Percentiles rank a stretch among this genome's conserved stretches.
phyloP scores from a whole-genome alignment of 2,329 filamentous ascomycete species.

The Piedraia hortae region DNA sequence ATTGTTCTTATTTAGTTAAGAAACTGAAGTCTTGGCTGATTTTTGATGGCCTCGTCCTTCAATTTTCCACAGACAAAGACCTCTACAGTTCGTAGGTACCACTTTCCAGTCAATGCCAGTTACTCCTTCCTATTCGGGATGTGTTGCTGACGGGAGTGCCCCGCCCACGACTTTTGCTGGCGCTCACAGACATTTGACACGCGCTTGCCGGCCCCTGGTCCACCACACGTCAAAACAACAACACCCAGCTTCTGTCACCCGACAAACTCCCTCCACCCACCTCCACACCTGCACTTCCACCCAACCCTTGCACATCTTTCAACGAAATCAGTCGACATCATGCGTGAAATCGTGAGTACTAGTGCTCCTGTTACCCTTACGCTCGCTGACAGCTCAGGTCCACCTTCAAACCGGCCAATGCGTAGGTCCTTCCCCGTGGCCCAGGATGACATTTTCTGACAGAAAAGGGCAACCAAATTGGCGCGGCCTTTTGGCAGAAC shows the following conservation, averaged over 20 bases:
- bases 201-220: too few relatives aligned
- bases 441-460: conserved; percentile 5
- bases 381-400: conserved; percentile 37
- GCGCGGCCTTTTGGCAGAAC: conserved; percentile 85
- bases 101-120: too few relatives aligned
- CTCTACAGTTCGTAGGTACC: too few relatives aligned
- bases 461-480: conserved; percentile 95
- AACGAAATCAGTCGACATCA: conserved; percentile 9
- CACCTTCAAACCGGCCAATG: conserved; percentile 99
- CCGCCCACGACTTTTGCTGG: too few relatives aligned
- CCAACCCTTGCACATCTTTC: neutral
- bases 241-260: conserved; percentile 1
- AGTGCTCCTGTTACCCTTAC: conserved; percentile 7
- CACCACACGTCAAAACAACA: conserved; percentile 3
- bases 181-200: too few relatives aligned
- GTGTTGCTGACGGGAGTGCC: too few relatives aligned
- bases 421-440: conserved; percentile 29
- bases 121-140: too few relatives aligned
- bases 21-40: too few relatives aligned
- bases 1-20: too few relatives aligned
- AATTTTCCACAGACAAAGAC: too few relatives aligned
- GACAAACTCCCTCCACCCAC: neutral
- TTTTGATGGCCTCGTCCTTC: too few relatives aligned
- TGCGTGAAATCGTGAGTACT: conserved; percentile 35
- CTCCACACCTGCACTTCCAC: conserved; percentile 2